Evolutionary conservation across 2,329 filamentous ascomycete genomes (phyloP).

Genomic region (Colletotrichum euphorbiae): DNA sequence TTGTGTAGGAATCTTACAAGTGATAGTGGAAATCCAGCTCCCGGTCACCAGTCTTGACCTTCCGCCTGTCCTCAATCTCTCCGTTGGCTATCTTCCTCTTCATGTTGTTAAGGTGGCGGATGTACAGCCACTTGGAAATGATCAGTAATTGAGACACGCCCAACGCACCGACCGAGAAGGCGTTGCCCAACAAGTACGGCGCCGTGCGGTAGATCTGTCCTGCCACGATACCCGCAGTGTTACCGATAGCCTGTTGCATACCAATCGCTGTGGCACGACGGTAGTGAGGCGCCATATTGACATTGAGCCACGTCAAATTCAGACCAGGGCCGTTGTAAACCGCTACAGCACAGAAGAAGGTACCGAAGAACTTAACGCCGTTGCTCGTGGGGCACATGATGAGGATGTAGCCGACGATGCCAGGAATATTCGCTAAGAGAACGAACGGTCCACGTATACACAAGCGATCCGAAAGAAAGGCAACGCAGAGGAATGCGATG

Average conservation of each 20-base stretch:
- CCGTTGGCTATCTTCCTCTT: conserved; percentile 51
- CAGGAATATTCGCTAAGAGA: conserved; percentile 65
- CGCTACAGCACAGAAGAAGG: conserved; percentile 59
- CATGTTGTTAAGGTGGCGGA: conserved; percentile 56
- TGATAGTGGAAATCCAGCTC: conserved; percentile 62
- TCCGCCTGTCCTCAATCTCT: conserved; percentile 56
- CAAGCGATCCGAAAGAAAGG: conserved; percentile 59
- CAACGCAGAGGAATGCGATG: conserved; percentile 56
- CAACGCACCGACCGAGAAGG: conserved; percentile 44
- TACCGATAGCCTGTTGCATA: conserved; percentile 49
- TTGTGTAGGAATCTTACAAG: conserved; percentile 39
- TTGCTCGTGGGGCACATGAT: conserved; percentile 60
- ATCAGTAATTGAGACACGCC: conserved; percentile 52
- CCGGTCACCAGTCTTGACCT: conserved; percentile 58
- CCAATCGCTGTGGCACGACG: conserved; percentile 59
- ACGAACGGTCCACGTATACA: conserved; percentile 58
- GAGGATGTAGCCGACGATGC: conserved; percentile 61
- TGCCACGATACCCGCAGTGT: conserved; percentile 58
- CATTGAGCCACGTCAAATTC: conserved; percentile 60
- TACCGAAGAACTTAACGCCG: conserved; percentile 62
- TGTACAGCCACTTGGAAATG: conserved; percentile 54
- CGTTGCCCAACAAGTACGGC: conserved; percentile 49
- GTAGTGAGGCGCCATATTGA: conserved; percentile 59
- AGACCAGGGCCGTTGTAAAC: conserved; percentile 61
- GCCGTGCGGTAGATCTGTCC: conserved; percentile 51